Conservation (phyloP, 129 eudicot species). For the Flaveria ramosissima region DNA sequence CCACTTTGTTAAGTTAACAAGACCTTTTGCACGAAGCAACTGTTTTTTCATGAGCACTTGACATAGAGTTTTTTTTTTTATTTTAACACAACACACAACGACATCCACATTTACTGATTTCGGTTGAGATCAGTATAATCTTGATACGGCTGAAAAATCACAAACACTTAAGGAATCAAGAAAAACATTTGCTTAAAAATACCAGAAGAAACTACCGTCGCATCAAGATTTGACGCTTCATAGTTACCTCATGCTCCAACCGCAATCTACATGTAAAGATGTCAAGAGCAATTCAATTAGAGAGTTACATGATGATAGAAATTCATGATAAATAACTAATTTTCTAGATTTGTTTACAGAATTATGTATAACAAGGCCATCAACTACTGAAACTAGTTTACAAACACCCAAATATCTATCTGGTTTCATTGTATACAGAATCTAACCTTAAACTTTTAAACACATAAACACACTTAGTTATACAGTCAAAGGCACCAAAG, state of each 20-base stretch:
- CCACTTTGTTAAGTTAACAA: background rate
- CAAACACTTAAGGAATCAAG: background rate
- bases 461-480: background rate
- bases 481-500: too few relatives aligned
- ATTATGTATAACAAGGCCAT: background rate
- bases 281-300: background rate
- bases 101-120: slow-evolving; percentile 18
- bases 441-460: background rate
- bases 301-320: background rate
- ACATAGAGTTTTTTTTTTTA: background rate
- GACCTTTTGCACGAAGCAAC: background rate
- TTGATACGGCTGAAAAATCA: slow-evolving; percentile 24
- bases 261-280: slow-evolving; percentile 1
- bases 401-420: background rate
- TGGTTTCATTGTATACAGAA: background rate
- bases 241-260: background rate
- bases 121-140: slow-evolving; percentile 9
- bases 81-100: slow-evolving; percentile 16
- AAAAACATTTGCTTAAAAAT: slow-evolving; percentile 17
- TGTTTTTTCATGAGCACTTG: background rate
- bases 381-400: background rate
- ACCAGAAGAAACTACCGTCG: slow-evolving; percentile 14
- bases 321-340: background rate
- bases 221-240: background rate
- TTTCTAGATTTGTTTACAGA: background rate